Percentiles rank a stretch among this genome's conserved stretches.
phyloP scores from a whole-genome alignment of 306 rosid species.

The Malus asiatica region DNA sequence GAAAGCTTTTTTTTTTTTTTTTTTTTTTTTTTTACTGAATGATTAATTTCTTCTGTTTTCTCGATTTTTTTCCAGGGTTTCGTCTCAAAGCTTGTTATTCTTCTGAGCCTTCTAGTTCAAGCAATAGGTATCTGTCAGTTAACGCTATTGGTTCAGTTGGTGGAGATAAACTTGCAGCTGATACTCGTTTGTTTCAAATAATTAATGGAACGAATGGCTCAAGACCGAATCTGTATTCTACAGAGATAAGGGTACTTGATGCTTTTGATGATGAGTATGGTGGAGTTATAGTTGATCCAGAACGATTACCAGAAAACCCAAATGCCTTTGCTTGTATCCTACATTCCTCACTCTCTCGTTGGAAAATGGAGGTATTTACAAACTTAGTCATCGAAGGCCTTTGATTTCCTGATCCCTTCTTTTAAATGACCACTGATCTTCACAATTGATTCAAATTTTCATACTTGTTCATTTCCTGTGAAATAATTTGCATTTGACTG shows the following conservation, averaged over 20 bases:
- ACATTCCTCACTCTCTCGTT: constrained; percentile 63
- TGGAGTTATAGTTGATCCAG: constrained; percentile 67
- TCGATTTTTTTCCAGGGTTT: constrained; percentile 36
- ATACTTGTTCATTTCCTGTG: too few relatives aligned
- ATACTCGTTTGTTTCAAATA: constrained; percentile 22
- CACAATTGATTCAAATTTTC: not conserved
- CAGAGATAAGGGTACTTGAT: constrained; percentile 48
- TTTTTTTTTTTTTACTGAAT: not conserved
- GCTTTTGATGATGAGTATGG: constrained; percentile 86
- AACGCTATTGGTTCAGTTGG: constrained; percentile 36
- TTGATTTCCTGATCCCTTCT: too few relatives aligned
- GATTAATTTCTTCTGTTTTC: not conserved
- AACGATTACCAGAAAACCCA: constrained; percentile 45
- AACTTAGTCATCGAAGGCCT: not conserved
- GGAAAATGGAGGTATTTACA: constrained; percentile 53
- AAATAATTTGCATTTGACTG: constrained; percentile 7
- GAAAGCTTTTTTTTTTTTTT: not conserved
- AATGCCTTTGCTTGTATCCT: constrained; percentile 45
- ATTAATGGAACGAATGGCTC: constrained; percentile 48
- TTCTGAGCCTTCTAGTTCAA: constrained; percentile 28
- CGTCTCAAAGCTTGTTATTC: constrained; percentile 28
- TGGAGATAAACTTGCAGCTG: constrained; percentile 31
- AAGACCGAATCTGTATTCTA: constrained; percentile 28
- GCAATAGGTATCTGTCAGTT: constrained; percentile 27
- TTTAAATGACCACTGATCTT: not conserved